phyloP scores from a whole-genome alignment of 306 rosid genomes.

The Acacia melanoxylon region DNA sequence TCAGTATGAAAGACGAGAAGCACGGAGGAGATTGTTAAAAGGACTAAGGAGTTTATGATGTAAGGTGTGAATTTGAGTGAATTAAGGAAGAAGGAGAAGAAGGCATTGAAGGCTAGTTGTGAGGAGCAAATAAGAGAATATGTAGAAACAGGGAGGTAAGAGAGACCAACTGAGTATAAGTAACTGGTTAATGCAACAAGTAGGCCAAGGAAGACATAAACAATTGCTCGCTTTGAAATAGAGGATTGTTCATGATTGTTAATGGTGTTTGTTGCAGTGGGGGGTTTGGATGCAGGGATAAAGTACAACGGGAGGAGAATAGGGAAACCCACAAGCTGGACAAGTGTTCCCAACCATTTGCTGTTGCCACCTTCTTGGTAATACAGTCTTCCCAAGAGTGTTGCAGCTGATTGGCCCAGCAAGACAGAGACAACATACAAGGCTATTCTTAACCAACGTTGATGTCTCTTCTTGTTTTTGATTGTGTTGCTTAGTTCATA shows the following conservation, averaged over 20 bases:
- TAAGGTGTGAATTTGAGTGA: conserved; percentile 53
- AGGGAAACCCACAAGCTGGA: conserved; percentile 43
- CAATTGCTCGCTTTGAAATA: neutral
- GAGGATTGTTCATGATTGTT: conserved; percentile 18
- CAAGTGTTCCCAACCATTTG: conserved; percentile 38
- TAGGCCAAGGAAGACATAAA: conserved; percentile 41
- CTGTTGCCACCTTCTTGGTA: conserved; percentile 46
- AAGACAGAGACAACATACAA: conserved; percentile 25
- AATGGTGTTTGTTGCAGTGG: neutral
- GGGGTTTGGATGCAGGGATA: conserved; percentile 22
- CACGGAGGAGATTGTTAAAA: conserved; percentile 51
- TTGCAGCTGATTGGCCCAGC: conserved; percentile 37
- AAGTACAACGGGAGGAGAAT: conserved; percentile 36
- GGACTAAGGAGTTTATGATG: conserved; percentile 48
- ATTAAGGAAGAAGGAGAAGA: conserved; percentile 61
- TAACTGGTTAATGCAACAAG: conserved; percentile 35
- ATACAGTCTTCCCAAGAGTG: conserved; percentile 42
- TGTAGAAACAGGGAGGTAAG: conserved; percentile 58
- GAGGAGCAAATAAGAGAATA: conserved; percentile 52
- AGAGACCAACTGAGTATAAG: conserved; percentile 41
- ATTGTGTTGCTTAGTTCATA: neutral
- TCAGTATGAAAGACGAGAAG: conserved; percentile 42
- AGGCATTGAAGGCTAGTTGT: conserved; percentile 56
- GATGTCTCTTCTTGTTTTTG: neutral
- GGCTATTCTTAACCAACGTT: conserved; percentile 35